These are phyloP conservation scores for Mrakia gelida DNA, from an alignment of 768 basidiomycete species.

Conservation along the genomic window DNA sequence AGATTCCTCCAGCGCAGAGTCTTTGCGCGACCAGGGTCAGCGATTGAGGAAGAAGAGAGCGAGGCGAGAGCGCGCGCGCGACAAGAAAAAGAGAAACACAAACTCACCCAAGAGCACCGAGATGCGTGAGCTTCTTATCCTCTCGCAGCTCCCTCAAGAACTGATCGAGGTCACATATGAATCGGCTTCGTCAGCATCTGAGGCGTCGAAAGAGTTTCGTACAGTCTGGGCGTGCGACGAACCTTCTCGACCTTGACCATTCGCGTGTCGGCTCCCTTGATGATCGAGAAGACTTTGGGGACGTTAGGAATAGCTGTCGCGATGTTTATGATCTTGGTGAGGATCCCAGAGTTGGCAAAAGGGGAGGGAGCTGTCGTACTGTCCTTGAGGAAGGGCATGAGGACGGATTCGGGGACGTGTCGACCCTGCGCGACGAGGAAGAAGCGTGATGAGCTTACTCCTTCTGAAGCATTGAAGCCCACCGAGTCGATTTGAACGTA, in stretches of 20 bases:
- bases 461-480: no score
- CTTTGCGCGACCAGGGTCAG: no score
- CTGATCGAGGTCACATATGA: no score
- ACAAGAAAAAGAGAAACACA: background rate
- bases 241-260: slow-evolving; percentile 4
- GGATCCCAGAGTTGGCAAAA: background rate
- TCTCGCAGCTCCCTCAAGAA: background rate
- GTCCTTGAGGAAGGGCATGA: slow-evolving; percentile 6
- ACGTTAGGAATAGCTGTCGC: background rate
- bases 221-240: background rate
- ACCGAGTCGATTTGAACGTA: background rate
- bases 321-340: background rate
- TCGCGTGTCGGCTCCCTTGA: background rate
- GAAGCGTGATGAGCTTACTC: background rate
- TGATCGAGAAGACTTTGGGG: background rate
- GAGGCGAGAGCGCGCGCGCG: background rate
- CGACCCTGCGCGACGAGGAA: background rate
- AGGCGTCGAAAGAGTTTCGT: no score
- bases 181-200: no score
- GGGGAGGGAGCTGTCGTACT: no score
- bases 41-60: background rate
- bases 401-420: background rate
- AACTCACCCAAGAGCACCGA: background rate
- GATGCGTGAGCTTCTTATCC: background rate
- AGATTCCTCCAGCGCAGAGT: background rate